Percentiles rank a stretch among this genome's conserved stretches.
Evolutionary conservation across 306 rosid genomes (phyloP).

Genomic region (Luffa aegyptiaca): DNA sequence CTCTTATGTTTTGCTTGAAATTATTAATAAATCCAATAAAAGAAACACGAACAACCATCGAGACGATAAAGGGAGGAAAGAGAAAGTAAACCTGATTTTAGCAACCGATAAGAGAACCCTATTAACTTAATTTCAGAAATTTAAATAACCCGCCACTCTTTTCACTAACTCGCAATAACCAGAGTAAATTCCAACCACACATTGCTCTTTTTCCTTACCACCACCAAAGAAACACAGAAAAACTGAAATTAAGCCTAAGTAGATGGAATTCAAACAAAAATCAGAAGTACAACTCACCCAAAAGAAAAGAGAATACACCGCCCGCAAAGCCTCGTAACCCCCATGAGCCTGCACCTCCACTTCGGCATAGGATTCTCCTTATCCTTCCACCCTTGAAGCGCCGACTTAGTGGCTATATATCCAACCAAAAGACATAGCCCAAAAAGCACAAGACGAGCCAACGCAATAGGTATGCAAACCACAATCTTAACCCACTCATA

Average conservation of each 20-base stretch:
- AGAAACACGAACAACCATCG: not conserved
- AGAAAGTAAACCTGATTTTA: not conserved
- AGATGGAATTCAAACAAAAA: not conserved
- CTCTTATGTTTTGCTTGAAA: not conserved
- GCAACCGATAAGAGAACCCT: not conserved
- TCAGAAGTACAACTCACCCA: conserved; percentile 35
- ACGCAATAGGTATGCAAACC: conserved; percentile 48
- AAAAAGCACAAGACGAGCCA: conserved; percentile 45
- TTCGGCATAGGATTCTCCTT: conserved; percentile 65
- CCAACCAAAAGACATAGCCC: conserved; percentile 54
- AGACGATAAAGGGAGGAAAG: not conserved
- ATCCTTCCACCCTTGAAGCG: conserved; percentile 78
- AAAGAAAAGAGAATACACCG: conserved; percentile 80
- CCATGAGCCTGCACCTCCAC: conserved; percentile 78
- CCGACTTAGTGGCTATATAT: conserved; percentile 55
- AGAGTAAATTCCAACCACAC: not conserved
- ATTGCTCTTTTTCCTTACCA: too few species aligned
- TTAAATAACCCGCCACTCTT: not conserved
- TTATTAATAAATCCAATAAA: not conserved
- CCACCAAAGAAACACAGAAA: not conserved
- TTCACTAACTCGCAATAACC: not conserved
- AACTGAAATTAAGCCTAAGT: not conserved
- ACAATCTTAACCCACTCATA: conserved; percentile 64
- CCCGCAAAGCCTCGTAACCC: conserved; percentile 64
- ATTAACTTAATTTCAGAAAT: not conserved